These are phyloP conservation scores for Hyaloscypha variabilis DNA, from an alignment of 495 filamentous ascomycete genomes.

Conservation along the genomic window DNA sequence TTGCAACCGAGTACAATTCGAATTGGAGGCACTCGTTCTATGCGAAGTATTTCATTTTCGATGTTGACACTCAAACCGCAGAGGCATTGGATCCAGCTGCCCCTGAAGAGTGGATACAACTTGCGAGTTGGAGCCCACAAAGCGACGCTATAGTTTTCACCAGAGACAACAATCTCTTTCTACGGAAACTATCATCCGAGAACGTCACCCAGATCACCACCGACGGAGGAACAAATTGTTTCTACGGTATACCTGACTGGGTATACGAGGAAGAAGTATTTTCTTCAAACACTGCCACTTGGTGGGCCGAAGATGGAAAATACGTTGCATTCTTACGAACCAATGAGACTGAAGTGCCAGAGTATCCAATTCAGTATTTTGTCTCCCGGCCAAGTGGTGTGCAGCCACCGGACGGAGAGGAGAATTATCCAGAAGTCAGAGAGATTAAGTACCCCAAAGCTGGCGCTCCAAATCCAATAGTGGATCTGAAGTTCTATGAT, in stretches of 20 bases:
- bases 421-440: conserved; percentile 87
- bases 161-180: conserved; percentile 82
- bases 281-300: conserved; percentile 76
- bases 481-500: conserved; percentile 88
- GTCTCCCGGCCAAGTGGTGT: conserved; percentile 83
- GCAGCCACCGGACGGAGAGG: conserved; percentile 68
- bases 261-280: conserved; percentile 99
- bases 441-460: conserved; percentile 98
- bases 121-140: conserved; percentile 88
- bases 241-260: conserved; percentile 99
- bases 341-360: conserved; percentile 88
- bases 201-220: conserved; percentile 73
- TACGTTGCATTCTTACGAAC: conserved; percentile 90
- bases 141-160: conserved; percentile 87
- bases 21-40: conserved; percentile 92
- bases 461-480: conserved; percentile 89
- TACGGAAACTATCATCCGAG: conserved; percentile 64
- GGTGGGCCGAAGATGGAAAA: conserved; percentile 90
- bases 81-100: conserved; percentile 76
- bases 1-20: conserved; percentile 66
- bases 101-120: conserved; percentile 69
- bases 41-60: conserved; percentile 89
- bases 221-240: conserved; percentile 83
- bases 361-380: conserved; percentile 94
- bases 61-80: conserved; percentile 79